Evolutionary conservation across 257 asterid genomes (phyloP).

Genomic region (Salvia splendens): DNA sequence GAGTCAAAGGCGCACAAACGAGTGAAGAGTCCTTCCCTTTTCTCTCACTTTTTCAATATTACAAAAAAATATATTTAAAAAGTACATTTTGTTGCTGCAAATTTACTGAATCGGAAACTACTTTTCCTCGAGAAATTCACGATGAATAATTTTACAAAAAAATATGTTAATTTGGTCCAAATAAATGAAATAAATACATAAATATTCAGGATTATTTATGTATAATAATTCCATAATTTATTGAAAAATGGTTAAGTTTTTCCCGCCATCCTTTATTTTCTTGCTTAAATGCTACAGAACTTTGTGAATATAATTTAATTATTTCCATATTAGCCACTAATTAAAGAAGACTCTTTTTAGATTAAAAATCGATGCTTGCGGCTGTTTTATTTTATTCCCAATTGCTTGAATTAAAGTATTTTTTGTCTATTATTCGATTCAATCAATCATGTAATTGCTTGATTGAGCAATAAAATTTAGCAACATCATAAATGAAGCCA

Average conservation of each 20-base stretch:
- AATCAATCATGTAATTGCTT: too few species aligned
- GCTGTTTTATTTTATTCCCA: not conserved
- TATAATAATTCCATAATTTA: not conserved
- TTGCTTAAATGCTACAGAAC: conserved; percentile 1
- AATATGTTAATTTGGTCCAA: not conserved
- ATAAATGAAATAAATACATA: not conserved
- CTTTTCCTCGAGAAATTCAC: not conserved
- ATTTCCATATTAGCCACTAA: not conserved
- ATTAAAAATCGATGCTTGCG: not conserved
- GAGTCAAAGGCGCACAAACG: conserved; percentile 31
- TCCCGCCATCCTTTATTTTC: conserved; percentile 7
- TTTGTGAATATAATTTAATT: not conserved
- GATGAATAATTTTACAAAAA: not conserved
- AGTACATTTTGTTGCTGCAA: conserved; percentile 22
- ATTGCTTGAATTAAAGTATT: not conserved
- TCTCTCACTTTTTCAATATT: not conserved
- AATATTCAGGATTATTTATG: not conserved
- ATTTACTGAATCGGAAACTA: conserved; percentile 13
- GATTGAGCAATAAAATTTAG: too few species aligned
- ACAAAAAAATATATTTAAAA: not conserved
- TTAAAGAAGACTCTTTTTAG: not conserved
- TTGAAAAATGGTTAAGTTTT: not conserved
- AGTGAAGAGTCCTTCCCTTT: not conserved
- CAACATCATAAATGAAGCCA: too few species aligned
- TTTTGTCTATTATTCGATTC: not conserved